Evolutionary conservation across 2,329 filamentous ascomycete species (phyloP), one percentile per base, ranked within the genome.

Genomic region (Sordariomycetes sp.): DNA sequence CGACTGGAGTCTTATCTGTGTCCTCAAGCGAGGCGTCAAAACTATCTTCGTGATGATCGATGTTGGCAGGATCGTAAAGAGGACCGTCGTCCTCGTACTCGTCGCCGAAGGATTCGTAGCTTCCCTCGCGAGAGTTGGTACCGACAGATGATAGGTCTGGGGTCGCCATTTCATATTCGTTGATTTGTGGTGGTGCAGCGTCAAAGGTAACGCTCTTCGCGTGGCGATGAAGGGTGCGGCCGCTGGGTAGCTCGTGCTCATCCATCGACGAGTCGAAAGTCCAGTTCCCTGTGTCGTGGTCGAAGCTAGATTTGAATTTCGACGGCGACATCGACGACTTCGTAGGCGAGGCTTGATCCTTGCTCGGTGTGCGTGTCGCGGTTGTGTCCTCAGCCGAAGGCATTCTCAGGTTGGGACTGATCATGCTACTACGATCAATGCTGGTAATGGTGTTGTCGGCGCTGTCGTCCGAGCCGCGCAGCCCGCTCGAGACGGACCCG

Each of bases 181-280:
- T 94, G 49, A 98, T 74, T 53, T 94, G 85, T 17, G 92, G 92
- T 16, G 90, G 90, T 3, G 86, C 87, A 24, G 82, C 83, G 59
- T 96, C 87, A 54, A 98, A 98, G 1, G 90, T 98, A 38, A 98
- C 92, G 49, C 88, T 95, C 68, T 98, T 98, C 31, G 86, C 80
- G 59, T 94, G 85, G 35, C 87, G 82, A 53, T 86, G 82, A 27
- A 87, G 68, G 10, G 70, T 72, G 43, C 75, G 77, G 35, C 82
- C 80, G 6, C 74, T 73, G 23, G 77, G 74, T 12, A 81, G 63
- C 33, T 78, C 61, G 28, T 65, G 65, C 27, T 80, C 73, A 24
- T 72, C 66, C 26, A 70, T 63, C 3, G 70, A 68, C 14, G 73
- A 71, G 27, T 84, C 79, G 5, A 77, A 75, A 14, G 80, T 78